phyloP scores from a whole-genome alignment of 2,329 filamentous ascomycete species.

The Aspergillus arachidicola region DNA sequence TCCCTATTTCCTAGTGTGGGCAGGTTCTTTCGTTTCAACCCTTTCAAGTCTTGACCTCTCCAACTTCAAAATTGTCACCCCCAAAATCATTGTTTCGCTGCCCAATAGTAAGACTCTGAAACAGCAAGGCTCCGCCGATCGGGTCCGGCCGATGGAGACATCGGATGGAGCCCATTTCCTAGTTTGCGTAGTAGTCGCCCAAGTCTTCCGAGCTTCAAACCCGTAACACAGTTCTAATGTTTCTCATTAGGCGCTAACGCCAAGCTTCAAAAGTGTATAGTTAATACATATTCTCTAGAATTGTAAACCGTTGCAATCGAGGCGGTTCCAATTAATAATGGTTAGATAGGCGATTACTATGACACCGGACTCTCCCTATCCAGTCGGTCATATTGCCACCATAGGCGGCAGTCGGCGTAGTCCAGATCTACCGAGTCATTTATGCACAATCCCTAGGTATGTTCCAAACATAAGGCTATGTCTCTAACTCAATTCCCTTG shows the following conservation, averaged over 20 bases:
- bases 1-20: background rate
- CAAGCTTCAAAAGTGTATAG: background rate
- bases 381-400: background rate
- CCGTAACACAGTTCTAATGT: background rate
- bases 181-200: background rate
- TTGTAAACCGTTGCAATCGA: background rate
- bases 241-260: background rate
- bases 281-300: background rate
- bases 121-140: constrained; percentile 19
- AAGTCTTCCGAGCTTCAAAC: background rate
- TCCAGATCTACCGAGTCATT: constrained; percentile 1
- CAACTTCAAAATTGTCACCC: constrained; percentile 4
- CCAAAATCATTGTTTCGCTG: constrained; percentile 9
- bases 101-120: constrained; percentile 13
- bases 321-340: constrained; percentile 1
- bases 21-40: background rate
- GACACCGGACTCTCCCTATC: background rate
- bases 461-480: background rate
- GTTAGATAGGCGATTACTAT: background rate
- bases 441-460: background rate
- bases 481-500: background rate
- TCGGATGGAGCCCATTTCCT: constrained; percentile 17
- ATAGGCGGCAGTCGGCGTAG: background rate
- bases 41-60: constrained; percentile 5
- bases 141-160: constrained; percentile 25